Conservation (phyloP, 129 eudicot species). For the Artemisia argyi region DNA sequence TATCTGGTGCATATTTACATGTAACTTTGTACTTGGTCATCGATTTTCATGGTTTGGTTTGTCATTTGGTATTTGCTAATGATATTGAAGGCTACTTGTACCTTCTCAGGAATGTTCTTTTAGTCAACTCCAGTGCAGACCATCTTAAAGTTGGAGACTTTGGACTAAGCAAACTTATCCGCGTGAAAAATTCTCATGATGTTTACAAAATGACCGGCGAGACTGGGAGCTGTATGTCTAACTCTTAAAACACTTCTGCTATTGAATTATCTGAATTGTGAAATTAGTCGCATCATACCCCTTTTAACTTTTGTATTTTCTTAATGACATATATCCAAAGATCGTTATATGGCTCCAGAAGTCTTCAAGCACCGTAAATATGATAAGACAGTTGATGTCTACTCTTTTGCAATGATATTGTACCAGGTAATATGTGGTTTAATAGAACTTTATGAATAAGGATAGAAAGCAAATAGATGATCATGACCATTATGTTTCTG, state of each 20-base stretch:
- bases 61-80: not conserved
- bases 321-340: slow-evolving; percentile 40
- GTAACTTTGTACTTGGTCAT: not conserved
- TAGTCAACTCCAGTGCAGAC: slow-evolving; percentile 93
- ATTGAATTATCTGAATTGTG: not conserved
- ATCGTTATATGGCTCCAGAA: slow-evolving; percentile 99
- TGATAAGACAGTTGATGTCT: slow-evolving; percentile 95
- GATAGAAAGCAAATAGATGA: slow-evolving; percentile 4
- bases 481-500: not conserved
- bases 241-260: slow-evolving; percentile 11
- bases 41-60: not conserved
- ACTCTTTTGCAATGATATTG: slow-evolving; percentile 95
- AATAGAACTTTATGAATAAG: not conserved
- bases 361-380: slow-evolving; percentile 96
- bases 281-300: slow-evolving; percentile 13
- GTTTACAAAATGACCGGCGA: slow-evolving; percentile 99
- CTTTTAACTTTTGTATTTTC: not conserved
- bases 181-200: slow-evolving; percentile 82
- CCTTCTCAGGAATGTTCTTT: slow-evolving; percentile 82
- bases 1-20: not conserved
- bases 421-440: slow-evolving; percentile 62
- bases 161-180: slow-evolving; percentile 92
- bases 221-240: slow-evolving; percentile 92
- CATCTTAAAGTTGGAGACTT: slow-evolving; percentile 98
- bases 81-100: slow-evolving; percentile 3